Evolutionary conservation across 2,329 filamentous ascomycete genomes (phyloP).

Genomic region (Aspergillus amoenus): DNA sequence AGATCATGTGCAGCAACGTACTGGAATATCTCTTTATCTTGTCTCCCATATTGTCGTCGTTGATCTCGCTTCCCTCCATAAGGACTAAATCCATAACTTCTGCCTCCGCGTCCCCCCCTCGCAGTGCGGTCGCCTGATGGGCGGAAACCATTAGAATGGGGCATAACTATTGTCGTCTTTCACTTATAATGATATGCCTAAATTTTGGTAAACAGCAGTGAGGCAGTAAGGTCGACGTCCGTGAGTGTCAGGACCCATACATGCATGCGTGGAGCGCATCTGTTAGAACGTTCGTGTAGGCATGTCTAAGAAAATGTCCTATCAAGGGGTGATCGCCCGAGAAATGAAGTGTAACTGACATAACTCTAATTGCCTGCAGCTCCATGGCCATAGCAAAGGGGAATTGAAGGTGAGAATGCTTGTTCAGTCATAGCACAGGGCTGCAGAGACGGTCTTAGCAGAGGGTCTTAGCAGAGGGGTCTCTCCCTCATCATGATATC

Average conservation of each 20-base stretch:
- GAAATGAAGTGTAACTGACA: neutral
- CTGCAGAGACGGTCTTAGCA: neutral
- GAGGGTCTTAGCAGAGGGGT: neutral
- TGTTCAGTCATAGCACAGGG: neutral
- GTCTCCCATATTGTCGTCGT: too few relatives aligned
- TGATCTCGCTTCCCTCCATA: neutral
- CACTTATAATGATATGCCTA: neutral
- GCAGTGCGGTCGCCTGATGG: neutral
- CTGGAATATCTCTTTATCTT: neutral
- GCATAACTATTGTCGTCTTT: rapidly evolving
- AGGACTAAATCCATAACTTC: neutral
- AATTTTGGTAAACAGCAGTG: too few relatives aligned
- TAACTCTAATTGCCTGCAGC: too few relatives aligned
- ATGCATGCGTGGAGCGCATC: too few relatives aligned
- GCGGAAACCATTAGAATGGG: neutral
- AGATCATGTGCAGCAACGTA: neutral
- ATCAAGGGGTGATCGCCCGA: too few relatives aligned
- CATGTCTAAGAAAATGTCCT: too few relatives aligned
- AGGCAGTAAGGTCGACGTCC: too few relatives aligned
- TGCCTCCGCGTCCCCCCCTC: neutral
- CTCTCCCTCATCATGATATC: neutral
- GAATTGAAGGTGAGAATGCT: neutral
- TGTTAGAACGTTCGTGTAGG: too few relatives aligned
- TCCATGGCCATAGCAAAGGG: neutral
- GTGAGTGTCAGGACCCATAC: too few relatives aligned